Evolutionary conservation across 352 stramenopile genomes (phyloP).

Genomic region (Hyaloperonospora brassicae): DNA sequence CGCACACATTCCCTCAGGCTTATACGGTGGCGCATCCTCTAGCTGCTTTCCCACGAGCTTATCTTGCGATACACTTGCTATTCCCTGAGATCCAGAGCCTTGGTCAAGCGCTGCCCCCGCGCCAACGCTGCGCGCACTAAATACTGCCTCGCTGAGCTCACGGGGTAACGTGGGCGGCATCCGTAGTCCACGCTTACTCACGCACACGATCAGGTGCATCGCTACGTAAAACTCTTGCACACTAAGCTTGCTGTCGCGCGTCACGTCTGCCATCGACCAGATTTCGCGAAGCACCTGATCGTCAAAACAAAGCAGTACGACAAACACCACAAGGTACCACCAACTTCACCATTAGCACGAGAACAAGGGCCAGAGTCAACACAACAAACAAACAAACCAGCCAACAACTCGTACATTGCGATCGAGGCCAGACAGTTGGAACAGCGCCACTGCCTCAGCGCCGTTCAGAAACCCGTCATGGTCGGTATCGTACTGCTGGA

Average conservation of each 20-base stretch:
- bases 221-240: constrained; percentile 91
- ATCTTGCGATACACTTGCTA: constrained; percentile 17
- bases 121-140: constrained; percentile 19
- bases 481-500: constrained; percentile 88
- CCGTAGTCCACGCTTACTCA: constrained; percentile 84
- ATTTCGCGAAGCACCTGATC: constrained; percentile 74
- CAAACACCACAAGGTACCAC: neutral
- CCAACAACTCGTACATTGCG: constrained; percentile 44
- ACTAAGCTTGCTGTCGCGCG: constrained; percentile 89
- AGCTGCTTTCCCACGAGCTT: constrained; percentile 16
- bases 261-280: constrained; percentile 88
- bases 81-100: constrained; percentile 9
- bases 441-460: constrained; percentile 84
- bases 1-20: constrained; percentile 43
- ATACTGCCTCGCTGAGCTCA: constrained; percentile 59
- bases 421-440: constrained; percentile 90
- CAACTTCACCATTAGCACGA: neutral
- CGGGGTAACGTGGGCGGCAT: constrained; percentile 62
- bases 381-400: neutral
- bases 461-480: constrained; percentile 88
- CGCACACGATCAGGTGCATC: constrained; percentile 95
- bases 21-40: constrained; percentile 10
- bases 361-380: too few species aligned
- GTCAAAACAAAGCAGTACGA: neutral
- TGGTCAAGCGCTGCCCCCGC: constrained; percentile 7